A percentile compares a stretch with the other conserved stretches of the same genome.
Conservation (phyloP, 306 rosid genomes). For the Trifolium pratense region DNA sequence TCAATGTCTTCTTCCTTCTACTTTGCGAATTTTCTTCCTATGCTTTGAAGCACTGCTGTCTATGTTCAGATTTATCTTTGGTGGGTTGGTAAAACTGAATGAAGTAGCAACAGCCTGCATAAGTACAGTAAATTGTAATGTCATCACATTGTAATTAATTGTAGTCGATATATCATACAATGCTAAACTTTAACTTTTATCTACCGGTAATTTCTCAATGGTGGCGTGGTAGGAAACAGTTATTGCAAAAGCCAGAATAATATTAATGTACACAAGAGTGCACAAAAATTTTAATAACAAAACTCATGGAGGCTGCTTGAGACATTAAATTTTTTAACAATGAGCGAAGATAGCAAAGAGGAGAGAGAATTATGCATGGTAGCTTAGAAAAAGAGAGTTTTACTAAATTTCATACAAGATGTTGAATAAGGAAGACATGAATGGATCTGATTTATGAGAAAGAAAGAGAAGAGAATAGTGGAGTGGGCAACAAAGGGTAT, state of each 20-base stretch:
- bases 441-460: not conserved
- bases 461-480: not conserved
- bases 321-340: not conserved
- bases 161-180: conserved; percentile 1
- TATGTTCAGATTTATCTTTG: conserved; percentile 76
- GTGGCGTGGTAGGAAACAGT: not conserved
- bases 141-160: conserved; percentile 31
- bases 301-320: not conserved
- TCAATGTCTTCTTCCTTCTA: conserved; percentile 60
- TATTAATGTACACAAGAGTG: not conserved
- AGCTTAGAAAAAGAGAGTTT: not conserved
- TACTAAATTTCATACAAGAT: not conserved
- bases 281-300: not conserved
- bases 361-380: not conserved
- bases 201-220: not conserved
- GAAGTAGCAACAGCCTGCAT: conserved; percentile 85
- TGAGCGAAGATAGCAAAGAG: not conserved
- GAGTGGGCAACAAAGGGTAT: not conserved
- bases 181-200: not conserved
- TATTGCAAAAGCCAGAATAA: not conserved
- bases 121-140: conserved; percentile 24
- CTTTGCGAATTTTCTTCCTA: conserved; percentile 61
- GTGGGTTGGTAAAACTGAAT: conserved; percentile 87
- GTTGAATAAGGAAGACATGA: not conserved
- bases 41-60: conserved; percentile 85